These are phyloP conservation scores for Aspergillus sp. DNA, from an alignment of 2,329 filamentous ascomycete species.

Conservation along the genomic window DNA sequence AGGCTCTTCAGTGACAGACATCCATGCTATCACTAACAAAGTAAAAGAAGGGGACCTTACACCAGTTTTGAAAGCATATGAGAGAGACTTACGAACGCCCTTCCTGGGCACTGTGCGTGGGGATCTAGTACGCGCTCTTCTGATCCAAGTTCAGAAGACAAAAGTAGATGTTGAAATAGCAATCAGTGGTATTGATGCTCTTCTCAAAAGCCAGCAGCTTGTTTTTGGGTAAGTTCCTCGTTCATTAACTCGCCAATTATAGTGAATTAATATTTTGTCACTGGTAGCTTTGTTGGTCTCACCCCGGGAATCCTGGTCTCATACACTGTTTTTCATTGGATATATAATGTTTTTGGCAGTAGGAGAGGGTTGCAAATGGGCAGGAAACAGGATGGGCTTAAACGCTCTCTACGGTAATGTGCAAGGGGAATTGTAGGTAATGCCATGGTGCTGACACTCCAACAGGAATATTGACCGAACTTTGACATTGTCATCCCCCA, in stretches of 20 bases:
- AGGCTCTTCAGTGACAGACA: constrained; percentile 58
- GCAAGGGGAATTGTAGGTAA: not conserved
- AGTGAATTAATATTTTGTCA: not conserved
- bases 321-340: constrained; percentile 67
- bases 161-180: constrained; percentile 97
- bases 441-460: constrained; percentile 2
- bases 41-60: constrained; percentile 91
- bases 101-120: constrained; percentile 78
- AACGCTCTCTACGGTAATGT: constrained; percentile 66
- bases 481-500: constrained; percentile 63
- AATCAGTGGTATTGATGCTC: constrained; percentile 88
- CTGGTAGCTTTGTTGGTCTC: constrained; percentile 78
- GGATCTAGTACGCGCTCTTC: constrained; percentile 79
- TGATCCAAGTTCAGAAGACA: constrained; percentile 98
- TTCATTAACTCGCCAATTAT: not conserved
- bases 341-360: constrained; percentile 64
- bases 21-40: constrained; percentile 69
- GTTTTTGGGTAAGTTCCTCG: constrained; percentile 63
- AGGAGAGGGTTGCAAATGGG: constrained; percentile 63
- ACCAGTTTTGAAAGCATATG: constrained; percentile 84
- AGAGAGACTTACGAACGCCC: constrained; percentile 77
- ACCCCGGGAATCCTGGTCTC: constrained; percentile 90
- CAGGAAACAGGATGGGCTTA: constrained; percentile 63
- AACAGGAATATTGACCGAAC: constrained; percentile 75
- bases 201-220: constrained; percentile 92